Base-by-base conservation (phyloP, 805 yeast genomes). In the Wickerhamiella occidentalis region DNA sequence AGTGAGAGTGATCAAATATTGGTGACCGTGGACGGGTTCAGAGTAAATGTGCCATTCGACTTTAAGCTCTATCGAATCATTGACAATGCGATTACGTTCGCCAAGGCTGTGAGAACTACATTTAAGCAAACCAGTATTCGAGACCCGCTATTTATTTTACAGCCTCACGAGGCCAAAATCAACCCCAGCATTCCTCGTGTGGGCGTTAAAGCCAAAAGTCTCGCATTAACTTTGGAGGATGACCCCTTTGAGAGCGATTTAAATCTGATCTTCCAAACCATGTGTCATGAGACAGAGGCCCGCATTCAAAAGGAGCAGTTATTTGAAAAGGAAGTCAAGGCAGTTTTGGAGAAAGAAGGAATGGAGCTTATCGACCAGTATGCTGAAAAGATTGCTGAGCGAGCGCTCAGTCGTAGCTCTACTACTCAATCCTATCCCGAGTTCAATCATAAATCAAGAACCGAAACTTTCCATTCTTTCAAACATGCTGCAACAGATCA, bases 221-320 rank as follows among this genome's bases (percentile, higher is more conserved):
- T 85, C 54, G 69, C 81, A 3, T 66, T 87, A 35, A 72, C 81
- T 21, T 70, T 87, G 54, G 95, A 85, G 50, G 94, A 85, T 62
- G 96, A 90, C 64, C 90, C 94, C 6, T 87, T 88, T 62, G 97
- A 90, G 63, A 70, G 79, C 6, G 80, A 85, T 56, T 65, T 88
- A 43, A 74, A 77, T 19, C 68, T 76, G 58, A 76, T 81, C 23
- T 79, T 74, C 58, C 80, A 80, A 56, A 69, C 82, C 9, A 94
- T 94, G 1, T 42, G 52, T 43, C 52, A 56, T 36, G 51, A 49
- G 26, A 19, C 38, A 6, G 45, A 43, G 41, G 47, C 51, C 1
- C 40, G 51, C 2, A 26, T 49, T 23, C 51, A 49, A 18, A 49
- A 43, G 40, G 51, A 49, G 6, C 11, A 38, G 6, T 13, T 49